Conservation (phyloP, 768 basidiomycete species). For the Candolleomyces eurysporus region DNA sequence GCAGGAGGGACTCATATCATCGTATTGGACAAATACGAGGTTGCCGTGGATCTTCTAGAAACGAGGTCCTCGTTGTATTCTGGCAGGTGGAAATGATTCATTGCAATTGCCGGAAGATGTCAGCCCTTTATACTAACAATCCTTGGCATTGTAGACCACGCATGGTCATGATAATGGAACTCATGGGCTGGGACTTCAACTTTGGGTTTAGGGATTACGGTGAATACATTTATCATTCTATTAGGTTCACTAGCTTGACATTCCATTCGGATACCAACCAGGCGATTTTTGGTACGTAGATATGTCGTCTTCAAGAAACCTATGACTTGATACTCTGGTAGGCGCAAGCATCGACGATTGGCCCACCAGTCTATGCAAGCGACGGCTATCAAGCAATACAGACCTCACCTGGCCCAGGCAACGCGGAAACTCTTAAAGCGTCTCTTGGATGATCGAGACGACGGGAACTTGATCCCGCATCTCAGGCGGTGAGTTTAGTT, state of each 20-base stretch:
- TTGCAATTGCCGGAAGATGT: too few species aligned
- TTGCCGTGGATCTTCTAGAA: slow-evolving; percentile 37
- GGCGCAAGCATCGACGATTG: slow-evolving; percentile 30
- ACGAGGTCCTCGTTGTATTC: slow-evolving; percentile 41
- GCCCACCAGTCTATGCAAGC: slow-evolving; percentile 31
- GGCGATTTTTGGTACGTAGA: slow-evolving; percentile 17
- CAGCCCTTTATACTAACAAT: background rate
- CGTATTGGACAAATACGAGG: slow-evolving; percentile 30
- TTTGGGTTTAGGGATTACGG: slow-evolving; percentile 31
- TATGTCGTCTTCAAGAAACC: background rate
- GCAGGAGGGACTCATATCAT: slow-evolving; percentile 20
- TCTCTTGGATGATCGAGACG: slow-evolving; percentile 22
- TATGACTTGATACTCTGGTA: slow-evolving; percentile 5
- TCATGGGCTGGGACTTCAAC: slow-evolving; percentile 26
- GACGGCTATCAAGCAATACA: slow-evolving; percentile 21
- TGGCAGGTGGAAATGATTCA: background rate
- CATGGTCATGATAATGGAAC: slow-evolving; percentile 19
- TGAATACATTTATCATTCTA: background rate
- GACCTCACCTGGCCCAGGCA: slow-evolving; percentile 21
- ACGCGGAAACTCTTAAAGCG: slow-evolving; percentile 27
- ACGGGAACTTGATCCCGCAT: background rate
- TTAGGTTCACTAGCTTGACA: background rate
- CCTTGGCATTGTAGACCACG: slow-evolving; percentile 5
- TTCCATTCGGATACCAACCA: slow-evolving; percentile 5
- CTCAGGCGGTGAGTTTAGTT: background rate